phyloP scores from a whole-genome alignment of 139 green algal genomes.

The Tetradesmus lagerheimii region DNA sequence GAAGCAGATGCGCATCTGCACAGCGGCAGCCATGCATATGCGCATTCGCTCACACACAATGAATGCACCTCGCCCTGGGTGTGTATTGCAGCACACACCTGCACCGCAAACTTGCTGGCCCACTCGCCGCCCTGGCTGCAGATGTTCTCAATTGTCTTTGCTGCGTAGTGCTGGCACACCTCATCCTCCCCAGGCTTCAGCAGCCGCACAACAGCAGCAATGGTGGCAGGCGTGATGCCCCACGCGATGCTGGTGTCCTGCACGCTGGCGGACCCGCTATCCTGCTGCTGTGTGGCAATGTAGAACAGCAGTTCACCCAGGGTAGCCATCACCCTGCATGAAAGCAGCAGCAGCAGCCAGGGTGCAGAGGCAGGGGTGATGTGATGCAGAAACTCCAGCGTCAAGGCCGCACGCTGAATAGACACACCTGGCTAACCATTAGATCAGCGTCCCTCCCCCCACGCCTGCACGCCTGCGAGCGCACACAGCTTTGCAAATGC shows the following conservation, averaged over 20 bases:
- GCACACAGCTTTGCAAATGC: too few relatives aligned
- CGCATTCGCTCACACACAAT: not conserved
- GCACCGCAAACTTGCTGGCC: constrained; percentile 72
- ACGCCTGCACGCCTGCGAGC: too few relatives aligned
- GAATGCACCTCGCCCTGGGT: too few relatives aligned
- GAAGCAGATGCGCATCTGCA: too few relatives aligned
- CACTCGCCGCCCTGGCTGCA: constrained; percentile 82
- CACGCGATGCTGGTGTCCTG: constrained; percentile 46
- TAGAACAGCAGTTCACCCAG: constrained; percentile 98
- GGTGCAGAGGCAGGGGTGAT: not conserved
- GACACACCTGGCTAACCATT: too few relatives aligned
- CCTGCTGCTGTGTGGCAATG: constrained; percentile 89
- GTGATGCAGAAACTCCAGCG: too few relatives aligned
- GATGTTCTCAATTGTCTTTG: constrained; percentile 97
- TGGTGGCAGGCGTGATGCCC: constrained; percentile 56
- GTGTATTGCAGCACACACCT: constrained; percentile 9
- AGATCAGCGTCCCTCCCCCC: too few relatives aligned
- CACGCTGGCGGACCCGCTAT: constrained; percentile 55
- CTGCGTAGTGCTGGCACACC: constrained; percentile 92
- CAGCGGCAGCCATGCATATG: not conserved
- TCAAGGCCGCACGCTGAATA: too few relatives aligned
- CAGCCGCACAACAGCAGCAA: constrained; percentile 62
- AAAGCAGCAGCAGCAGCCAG: not conserved
- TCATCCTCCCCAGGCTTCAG: constrained; percentile 86
- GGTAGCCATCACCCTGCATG: constrained; percentile 78